Evolutionary conservation across 495 filamentous ascomycete genomes (phyloP).

Genomic region (Penicillium turbatum): DNA sequence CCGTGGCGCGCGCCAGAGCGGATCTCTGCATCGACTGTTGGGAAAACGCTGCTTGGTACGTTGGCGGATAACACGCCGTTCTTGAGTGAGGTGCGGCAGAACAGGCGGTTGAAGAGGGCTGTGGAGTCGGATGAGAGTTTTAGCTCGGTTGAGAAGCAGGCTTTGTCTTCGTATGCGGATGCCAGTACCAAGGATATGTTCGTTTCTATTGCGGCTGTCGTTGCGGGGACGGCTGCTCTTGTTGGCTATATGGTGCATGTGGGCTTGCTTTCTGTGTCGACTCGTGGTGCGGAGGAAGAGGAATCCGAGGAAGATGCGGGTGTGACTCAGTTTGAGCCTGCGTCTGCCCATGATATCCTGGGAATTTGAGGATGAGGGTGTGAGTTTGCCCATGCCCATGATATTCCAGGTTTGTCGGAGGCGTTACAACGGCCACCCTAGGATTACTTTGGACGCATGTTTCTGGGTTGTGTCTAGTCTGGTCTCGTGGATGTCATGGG

Average conservation of each 20-base stretch:
- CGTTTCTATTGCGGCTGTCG: constrained; percentile 36
- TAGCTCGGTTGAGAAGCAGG: constrained; percentile 21
- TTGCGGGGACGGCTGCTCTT: constrained; percentile 33
- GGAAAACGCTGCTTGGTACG: constrained; percentile 34
- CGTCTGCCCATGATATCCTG: constrained; percentile 23
- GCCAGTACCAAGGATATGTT: constrained; percentile 35
- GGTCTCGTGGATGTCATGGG: neutral
- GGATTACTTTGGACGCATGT: no score
- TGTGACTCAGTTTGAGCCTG: constrained; percentile 7
- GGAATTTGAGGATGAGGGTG: neutral
- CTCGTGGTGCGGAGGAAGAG: constrained; percentile 16
- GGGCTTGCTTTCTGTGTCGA: constrained; percentile 23
- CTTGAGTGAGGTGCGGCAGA: constrained; percentile 33
- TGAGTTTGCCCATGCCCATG: no score
- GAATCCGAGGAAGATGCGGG: constrained; percentile 6
- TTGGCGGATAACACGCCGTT: constrained; percentile 42
- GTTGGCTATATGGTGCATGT: constrained; percentile 41
- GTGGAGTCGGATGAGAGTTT: constrained; percentile 28
- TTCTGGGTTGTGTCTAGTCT: neutral
- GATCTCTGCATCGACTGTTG: constrained; percentile 31
- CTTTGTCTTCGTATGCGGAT: constrained; percentile 25
- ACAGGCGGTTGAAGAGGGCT: constrained; percentile 33
- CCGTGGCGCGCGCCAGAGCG: constrained; percentile 39
- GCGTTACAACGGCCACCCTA: no score
- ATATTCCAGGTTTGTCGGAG: no score